Percentiles rank a stretch among this genome's conserved stretches.
Conservation (phyloP, 1,139 yeast species). For the Blastobotrys elegans region DNA sequence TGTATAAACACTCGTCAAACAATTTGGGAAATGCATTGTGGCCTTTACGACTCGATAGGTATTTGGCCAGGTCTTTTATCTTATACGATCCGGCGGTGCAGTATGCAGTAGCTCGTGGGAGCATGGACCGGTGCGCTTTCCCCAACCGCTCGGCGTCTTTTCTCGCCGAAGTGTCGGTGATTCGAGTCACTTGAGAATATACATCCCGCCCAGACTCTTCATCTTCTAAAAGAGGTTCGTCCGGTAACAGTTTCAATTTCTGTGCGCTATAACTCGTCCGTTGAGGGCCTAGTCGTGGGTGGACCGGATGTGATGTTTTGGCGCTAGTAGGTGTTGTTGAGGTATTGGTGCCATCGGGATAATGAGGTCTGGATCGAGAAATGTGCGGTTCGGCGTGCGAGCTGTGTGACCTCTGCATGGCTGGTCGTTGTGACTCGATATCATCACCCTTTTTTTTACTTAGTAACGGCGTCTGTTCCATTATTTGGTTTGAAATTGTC, state of each 20-base stretch:
- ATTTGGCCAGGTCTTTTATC: conserved; percentile 79
- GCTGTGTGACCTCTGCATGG: conserved; percentile 13
- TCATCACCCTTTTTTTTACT: background rate
- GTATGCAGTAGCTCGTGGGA: conserved; percentile 85
- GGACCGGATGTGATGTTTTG: conserved; percentile 16
- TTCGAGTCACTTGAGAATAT: conserved; percentile 76
- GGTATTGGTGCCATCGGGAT: conserved; percentile 6
- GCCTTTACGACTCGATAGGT: conserved; percentile 76
- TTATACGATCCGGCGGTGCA: conserved; percentile 91
- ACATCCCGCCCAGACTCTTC: conserved; percentile 49
- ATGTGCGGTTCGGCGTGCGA: conserved; percentile 14
- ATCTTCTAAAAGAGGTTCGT: conserved; percentile 48
- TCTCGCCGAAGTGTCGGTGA: conserved; percentile 87
- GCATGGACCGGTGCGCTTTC: conserved; percentile 64
- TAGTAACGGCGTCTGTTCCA: background rate
- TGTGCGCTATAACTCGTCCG: conserved; percentile 85
- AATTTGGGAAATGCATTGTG: conserved; percentile 70
- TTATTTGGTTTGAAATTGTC: too few relatives aligned
- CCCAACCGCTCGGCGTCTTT: conserved; percentile 93
- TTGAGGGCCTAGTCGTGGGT: conserved; percentile 64
- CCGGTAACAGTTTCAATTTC: conserved; percentile 81
- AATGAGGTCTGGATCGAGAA: conserved; percentile 9
- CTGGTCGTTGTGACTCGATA: conserved; percentile 6
- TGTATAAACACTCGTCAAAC: conserved; percentile 89
- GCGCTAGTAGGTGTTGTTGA: background rate